Evolutionary conservation across 345 rosid genomes (phyloP), one percentile per base, ranked within the genome.

Genomic region (Dovyalis caffra): DNA sequence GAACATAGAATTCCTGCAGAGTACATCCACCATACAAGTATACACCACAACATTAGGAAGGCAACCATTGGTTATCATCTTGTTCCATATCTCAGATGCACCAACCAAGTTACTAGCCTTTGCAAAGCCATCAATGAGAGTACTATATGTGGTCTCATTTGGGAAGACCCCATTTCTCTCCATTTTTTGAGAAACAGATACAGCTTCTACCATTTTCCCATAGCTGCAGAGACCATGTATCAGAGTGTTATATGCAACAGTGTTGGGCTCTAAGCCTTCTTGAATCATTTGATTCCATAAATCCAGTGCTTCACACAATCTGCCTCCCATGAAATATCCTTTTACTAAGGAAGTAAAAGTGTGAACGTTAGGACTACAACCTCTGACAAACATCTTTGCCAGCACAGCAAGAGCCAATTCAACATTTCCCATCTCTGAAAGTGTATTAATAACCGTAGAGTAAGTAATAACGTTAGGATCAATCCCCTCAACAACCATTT

Each of bases 11-110:
- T 84, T 89, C 73, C 79, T 77, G 73, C 97, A 95, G 71, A 92
- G 91, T 57, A 83, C 88, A 75, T 87, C 84, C 62, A 95, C 89
- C 97, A 95, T 92, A 83, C 90, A 85, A 29, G 97, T 92, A 77
- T 92, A 92, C n/a, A 85, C 88, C 47, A 91, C 91, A 73, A 86
- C 89, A 70, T 92, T 92, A 37, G 97, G 97, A 76, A 20, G 75
- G 79, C 91, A 90, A 70, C 97, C 89, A 70, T 62, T 73, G 10
- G 79, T 69, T 68, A 91, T 83, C 99, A 94, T 94, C 88, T 74
- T 87, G 76, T 94, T 92, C 99, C 99, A 94, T 58, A 73, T 81
- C 76, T 87, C 83, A 20, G 92, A 91, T 60, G 95, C 95, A 32
- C 85, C 90, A 32, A 32, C 71, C 29, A 90, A 80, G 81, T 86